Evolutionary conservation across 441 rosid species (phyloP).

Genomic region (Brassica balearica): DNA sequence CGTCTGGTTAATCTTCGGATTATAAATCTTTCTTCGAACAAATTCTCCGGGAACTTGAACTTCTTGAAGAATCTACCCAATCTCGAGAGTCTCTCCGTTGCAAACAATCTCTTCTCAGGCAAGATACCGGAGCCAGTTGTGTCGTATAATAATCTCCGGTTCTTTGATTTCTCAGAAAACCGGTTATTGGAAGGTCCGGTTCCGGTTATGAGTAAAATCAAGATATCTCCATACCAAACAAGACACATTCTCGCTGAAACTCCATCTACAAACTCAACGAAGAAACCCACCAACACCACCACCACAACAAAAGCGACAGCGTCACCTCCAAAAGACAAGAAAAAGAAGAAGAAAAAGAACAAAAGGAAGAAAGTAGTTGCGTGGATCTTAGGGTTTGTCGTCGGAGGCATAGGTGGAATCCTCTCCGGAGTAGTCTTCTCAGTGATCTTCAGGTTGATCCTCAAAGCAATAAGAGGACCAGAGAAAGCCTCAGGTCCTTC

Average conservation of each 20-base stretch:
- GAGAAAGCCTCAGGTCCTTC: constrained; percentile 56
- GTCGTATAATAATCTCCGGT: constrained; percentile 75
- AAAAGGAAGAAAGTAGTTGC: constrained; percentile 51
- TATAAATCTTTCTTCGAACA: constrained; percentile 73
- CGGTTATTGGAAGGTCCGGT: constrained; percentile 62
- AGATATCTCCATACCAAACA: constrained; percentile 52
- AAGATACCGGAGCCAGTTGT: constrained; percentile 65
- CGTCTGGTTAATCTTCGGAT: constrained; percentile 64
- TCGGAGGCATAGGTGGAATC: constrained; percentile 67
- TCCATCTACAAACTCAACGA: constrained; percentile 23
- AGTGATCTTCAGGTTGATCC: constrained; percentile 57
- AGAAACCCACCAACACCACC: constrained; percentile 26
- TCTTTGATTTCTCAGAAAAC: constrained; percentile 76
- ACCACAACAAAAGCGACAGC: constrained; percentile 20
- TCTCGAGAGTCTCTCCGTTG: constrained; percentile 71
- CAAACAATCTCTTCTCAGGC: constrained; percentile 79
- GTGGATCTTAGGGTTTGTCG: constrained; percentile 69
- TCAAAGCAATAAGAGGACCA: constrained; percentile 56
- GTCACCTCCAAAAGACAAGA: no score
- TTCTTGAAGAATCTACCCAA: constrained; percentile 79
- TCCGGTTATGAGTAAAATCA: constrained; percentile 54
- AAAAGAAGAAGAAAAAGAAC: constrained; percentile 37
- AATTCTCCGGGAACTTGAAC: constrained; percentile 68
- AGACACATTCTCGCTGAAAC: constrained; percentile 66
- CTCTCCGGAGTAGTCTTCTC: constrained; percentile 75